phyloP scores from a whole-genome alignment of 768 basidiomycete genomes.

The Lyophyllum atratum region DNA sequence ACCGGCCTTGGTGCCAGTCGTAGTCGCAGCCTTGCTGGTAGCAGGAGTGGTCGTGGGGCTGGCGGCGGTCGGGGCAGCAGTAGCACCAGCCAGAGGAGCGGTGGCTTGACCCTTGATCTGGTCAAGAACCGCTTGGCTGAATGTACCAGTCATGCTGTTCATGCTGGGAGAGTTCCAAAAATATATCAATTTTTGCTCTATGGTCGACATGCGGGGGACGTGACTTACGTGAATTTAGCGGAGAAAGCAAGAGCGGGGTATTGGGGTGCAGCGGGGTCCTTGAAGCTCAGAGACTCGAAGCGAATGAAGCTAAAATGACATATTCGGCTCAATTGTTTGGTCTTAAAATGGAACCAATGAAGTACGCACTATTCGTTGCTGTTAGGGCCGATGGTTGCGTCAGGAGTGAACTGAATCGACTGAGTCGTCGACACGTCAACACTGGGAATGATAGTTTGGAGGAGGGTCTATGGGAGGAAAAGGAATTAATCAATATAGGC shows the following conservation, averaged over 20 bases:
- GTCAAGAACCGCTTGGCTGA: constrained; percentile 53
- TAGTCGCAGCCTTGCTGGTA: constrained; percentile 16
- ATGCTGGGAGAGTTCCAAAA: constrained; percentile 45
- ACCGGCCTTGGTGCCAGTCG: constrained; percentile 15
- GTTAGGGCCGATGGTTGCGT: constrained; percentile 56
- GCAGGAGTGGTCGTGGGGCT: constrained; percentile 21
- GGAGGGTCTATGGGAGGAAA: constrained; percentile 41
- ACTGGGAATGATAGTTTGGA: constrained; percentile 51
- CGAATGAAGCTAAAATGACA: constrained; percentile 72
- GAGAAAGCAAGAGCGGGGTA: constrained; percentile 75
- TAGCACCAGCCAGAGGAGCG: constrained; percentile 50
- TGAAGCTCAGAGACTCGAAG: constrained; percentile 58
- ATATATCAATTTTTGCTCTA: not conserved
- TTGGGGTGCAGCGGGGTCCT: constrained; percentile 51
- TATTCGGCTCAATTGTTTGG: not conserved
- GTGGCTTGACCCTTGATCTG: constrained; percentile 65
- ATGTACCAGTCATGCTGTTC: constrained; percentile 69
- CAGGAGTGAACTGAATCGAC: constrained; percentile 52
- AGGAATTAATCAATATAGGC: not conserved
- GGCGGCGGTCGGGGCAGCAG: constrained; percentile 27
- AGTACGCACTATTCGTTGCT: constrained; percentile 52
- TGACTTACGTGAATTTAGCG: constrained; percentile 69
- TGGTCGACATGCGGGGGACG: not conserved
- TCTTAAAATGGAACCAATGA: not conserved
- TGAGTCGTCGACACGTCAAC: constrained; percentile 53